These are phyloP conservation scores for Lachnellula willkommii DNA, from an alignment of 2,329 filamentous ascomycete genomes.

Conservation along the genomic window DNA sequence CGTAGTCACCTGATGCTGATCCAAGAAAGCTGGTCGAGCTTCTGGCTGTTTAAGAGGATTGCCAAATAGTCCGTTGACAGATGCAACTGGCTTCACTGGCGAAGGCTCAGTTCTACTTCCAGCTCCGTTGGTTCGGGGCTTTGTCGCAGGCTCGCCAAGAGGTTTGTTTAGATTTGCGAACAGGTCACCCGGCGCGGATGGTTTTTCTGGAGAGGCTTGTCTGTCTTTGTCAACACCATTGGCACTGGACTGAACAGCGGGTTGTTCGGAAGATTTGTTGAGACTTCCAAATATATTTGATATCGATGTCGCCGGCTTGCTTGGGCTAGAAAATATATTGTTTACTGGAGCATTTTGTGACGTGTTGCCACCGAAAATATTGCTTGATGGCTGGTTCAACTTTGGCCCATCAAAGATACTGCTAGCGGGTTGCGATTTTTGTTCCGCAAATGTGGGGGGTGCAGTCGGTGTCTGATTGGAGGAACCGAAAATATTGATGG, in stretches of 20 bases:
- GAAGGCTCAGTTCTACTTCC: neutral
- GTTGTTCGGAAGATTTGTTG: slow-evolving; percentile 6
- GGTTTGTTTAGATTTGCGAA: slow-evolving; percentile 22
- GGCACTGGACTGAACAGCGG: neutral
- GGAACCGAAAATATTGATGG: neutral
- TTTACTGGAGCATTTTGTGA: slow-evolving; percentile 2
- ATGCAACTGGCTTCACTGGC: neutral
- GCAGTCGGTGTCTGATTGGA: neutral
- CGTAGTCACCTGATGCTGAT: neutral
- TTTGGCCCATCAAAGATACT: neutral
- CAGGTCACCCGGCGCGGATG: slow-evolving; percentile 4
- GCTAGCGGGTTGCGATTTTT: neutral
- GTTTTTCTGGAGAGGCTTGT: slow-evolving; percentile 1
- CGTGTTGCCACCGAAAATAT: slow-evolving; percentile 8
- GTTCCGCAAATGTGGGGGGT: neutral
- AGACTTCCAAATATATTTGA: slow-evolving; percentile 7
- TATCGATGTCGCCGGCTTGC: neutral
- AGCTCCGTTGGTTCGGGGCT: slow-evolving; percentile 13
- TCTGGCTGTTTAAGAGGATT: neutral
- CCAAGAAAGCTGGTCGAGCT: neutral
- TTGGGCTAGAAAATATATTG: slow-evolving; percentile 11
- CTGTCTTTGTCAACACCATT: neutral
- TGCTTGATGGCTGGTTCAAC: slow-evolving; percentile 3
- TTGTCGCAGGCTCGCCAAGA: slow-evolving; percentile 10
- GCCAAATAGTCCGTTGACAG: neutral